A percentile compares a stretch with the other conserved stretches of the same genome.
These are phyloP conservation scores for Dipodascopsis uninucleata DNA, from an alignment of 805 yeast species.

Conservation along the genomic window DNA sequence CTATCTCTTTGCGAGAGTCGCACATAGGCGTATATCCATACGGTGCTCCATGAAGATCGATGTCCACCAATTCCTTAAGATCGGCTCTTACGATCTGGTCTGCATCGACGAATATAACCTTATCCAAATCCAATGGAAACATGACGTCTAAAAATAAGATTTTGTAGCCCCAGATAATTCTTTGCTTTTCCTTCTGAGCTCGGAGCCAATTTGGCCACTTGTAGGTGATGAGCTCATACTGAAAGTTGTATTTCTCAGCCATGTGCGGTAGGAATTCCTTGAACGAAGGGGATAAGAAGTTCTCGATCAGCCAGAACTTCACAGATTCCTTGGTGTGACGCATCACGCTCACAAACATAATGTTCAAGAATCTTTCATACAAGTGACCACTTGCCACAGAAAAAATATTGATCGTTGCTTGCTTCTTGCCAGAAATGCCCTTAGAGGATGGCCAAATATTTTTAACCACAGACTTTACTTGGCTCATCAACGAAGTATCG, in stretches of 20 bases:
- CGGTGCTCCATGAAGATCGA: constrained; percentile 75
- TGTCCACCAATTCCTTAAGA: constrained; percentile 59
- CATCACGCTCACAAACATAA: constrained; percentile 79
- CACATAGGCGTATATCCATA: constrained; percentile 89
- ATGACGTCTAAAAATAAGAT: constrained; percentile 80
- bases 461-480: neutral
- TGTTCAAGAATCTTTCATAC: constrained; percentile 67
- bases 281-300: constrained; percentile 70
- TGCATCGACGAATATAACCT: constrained; percentile 81
- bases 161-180: constrained; percentile 83
- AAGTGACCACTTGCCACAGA: constrained; percentile 78
- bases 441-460: neutral
- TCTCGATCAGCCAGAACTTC: constrained; percentile 83
- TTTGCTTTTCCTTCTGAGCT: constrained; percentile 68
- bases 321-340: constrained; percentile 59
- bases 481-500: constrained; percentile 6
- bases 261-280: constrained; percentile 56
- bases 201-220: constrained; percentile 93
- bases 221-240: constrained; percentile 74
- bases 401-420: constrained; percentile 73
- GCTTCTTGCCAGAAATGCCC: constrained; percentile 29
- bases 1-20: constrained; percentile 73
- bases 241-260: constrained; percentile 57
- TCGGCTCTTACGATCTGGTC: constrained; percentile 79
- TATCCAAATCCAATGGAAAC: constrained; percentile 72